Evolutionary conservation across 805 yeast genomes (phyloP), one percentile per base, ranked within the genome.

Genomic region (Lipomyces anomalus): DNA sequence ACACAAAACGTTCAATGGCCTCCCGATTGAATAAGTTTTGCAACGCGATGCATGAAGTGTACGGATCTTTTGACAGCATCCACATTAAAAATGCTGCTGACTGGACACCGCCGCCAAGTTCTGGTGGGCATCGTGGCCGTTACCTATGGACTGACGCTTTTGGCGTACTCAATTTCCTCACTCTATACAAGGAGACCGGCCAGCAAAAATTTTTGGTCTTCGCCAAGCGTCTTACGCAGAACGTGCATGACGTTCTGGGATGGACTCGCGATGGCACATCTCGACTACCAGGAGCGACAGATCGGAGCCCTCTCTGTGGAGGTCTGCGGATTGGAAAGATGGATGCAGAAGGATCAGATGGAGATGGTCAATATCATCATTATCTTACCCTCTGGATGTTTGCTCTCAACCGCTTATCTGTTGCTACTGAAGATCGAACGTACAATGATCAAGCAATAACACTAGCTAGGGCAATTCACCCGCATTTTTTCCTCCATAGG

Each of bases 331-430:
- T 36, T 22, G 39, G 39, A 20, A 36, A 36, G 39, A 20, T 9
- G 22, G 30, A 36, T 36, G 39, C 39, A 21, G 39, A 20, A 36
- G 39, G 39, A 9, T 4, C 39, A 36, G 39, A 36, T 36, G 39
- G 24, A 36, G 39, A 36, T 17, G 39, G 39, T 17, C 39, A 36
- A 36, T 36, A 36, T 36, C 39, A 36, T 36, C 39, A 36, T 22
- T 36, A 36, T 29, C 39, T 36, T 36, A 36, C 39, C n/a, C 39
- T 36, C 30, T 36, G 39, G 39, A 36, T 36, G 39, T 36, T 36
- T 36, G 39, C 39, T 20, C 39, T 36, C 39, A 36, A 36, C 30
- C 39, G 39, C 6, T 22, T 36, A 36, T 36, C 39, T 36, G 30
- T 36, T 17, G 24, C 39, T 9, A 5, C 39, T 1, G 30, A 17